Conservation (phyloP, 2,329 filamentous ascomycete species). For the Diaporthe citrichinensis region DNA sequence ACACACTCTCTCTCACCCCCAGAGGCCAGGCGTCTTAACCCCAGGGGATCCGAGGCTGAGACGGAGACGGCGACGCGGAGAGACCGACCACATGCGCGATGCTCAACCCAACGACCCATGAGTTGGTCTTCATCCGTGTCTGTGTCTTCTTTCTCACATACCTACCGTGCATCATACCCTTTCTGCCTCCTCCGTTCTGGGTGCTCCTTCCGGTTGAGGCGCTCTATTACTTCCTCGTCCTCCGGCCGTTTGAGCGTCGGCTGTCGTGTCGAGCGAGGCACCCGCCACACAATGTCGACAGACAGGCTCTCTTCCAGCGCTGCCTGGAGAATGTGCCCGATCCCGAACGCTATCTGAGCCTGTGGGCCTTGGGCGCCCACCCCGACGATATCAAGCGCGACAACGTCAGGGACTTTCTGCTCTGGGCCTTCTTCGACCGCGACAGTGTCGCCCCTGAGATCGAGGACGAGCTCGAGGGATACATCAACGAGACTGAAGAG, state of each 20-base stretch:
- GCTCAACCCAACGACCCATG: constrained; percentile 43
- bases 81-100: constrained; percentile 6
- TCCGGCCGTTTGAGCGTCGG: constrained; percentile 57
- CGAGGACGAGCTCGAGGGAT: constrained; percentile 59
- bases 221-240: constrained; percentile 59
- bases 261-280: constrained; percentile 57
- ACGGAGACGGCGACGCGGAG: background rate
- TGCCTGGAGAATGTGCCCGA: constrained; percentile 69
- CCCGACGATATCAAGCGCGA: constrained; percentile 72
- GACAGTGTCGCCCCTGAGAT: constrained; percentile 47
- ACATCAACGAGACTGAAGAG: constrained; percentile 67
- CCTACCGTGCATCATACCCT: constrained; percentile 29
- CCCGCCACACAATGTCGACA: constrained; percentile 59
- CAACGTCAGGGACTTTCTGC: constrained; percentile 76
- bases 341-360: constrained; percentile 68
- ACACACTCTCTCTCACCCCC: too few species aligned
- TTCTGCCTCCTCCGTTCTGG: constrained; percentile 44
- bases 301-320: constrained; percentile 68
- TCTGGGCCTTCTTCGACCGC: constrained; percentile 76
- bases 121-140: constrained; percentile 61
- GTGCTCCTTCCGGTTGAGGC: constrained; percentile 56
- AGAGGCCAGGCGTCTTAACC: background rate
- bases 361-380: constrained; percentile 77
- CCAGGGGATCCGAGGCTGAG: background rate
- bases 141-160: constrained; percentile 53